phyloP scores from a whole-genome alignment of 2,329 filamentous ascomycete species.

The Penicillium sp. region DNA sequence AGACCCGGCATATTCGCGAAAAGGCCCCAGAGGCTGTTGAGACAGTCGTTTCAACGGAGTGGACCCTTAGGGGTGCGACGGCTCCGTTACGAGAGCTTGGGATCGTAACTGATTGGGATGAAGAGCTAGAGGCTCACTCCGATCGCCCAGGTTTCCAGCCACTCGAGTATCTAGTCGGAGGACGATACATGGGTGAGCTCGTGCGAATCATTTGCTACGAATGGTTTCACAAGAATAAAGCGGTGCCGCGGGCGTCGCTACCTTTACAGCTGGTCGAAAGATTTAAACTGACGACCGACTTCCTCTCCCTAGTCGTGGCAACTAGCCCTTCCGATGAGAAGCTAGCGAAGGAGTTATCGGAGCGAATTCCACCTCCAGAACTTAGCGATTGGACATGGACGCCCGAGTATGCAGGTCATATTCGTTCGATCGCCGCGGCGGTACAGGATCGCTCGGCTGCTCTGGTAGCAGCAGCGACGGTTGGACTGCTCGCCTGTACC shows the following conservation, averaged over 20 bases:
- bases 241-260: conserved; percentile 48
- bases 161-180: conserved; percentile 78
- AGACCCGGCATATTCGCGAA: conserved; percentile 55
- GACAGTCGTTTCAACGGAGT: conserved; percentile 77
- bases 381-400: conserved; percentile 62
- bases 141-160: conserved; percentile 75
- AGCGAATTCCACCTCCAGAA: conserved; percentile 54
- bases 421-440: conserved; percentile 67
- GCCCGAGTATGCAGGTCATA: conserved; percentile 57
- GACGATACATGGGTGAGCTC: conserved; percentile 73
- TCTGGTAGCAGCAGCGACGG: conserved; percentile 69
- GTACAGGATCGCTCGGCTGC: conserved; percentile 72
- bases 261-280: conserved; percentile 57
- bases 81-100: conserved; percentile 63
- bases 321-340: conserved; percentile 50
- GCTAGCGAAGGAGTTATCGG: conserved; percentile 47
- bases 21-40: conserved; percentile 55
- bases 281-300: conserved; percentile 69
- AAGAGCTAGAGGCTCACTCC: conserved; percentile 63
- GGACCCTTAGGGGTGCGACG: conserved; percentile 74
- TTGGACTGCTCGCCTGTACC: conserved; percentile 69
- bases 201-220: conserved; percentile 69
- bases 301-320: conserved; percentile 69
- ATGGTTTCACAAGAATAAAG: conserved; percentile 56
- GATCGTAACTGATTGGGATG: conserved; percentile 71